Conservation (phyloP, 1,139 yeast species). For the Magnusiomyces suaveolens region DNA sequence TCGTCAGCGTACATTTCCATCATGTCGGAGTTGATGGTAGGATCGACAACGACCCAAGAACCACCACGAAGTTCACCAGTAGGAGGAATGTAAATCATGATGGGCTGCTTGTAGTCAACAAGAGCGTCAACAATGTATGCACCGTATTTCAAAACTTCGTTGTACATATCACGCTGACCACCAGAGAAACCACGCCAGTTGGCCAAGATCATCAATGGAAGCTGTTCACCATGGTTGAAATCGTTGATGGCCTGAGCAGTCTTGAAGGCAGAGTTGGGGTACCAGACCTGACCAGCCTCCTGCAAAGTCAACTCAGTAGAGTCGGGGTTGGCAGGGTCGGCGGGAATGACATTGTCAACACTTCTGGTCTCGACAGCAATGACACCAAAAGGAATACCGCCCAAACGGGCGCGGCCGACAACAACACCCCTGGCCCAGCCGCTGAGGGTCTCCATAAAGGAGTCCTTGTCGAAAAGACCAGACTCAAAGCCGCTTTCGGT, state of each 20-base stretch:
- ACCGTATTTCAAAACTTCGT: constrained; percentile 94
- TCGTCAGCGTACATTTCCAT: constrained; percentile 99
- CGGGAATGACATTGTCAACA: constrained; percentile 83
- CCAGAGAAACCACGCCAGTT: constrained; percentile 99
- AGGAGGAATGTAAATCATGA: constrained; percentile 94
- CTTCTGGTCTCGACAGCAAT: constrained; percentile 90
- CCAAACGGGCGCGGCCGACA: constrained; percentile 96
- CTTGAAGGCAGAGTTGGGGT: constrained; percentile 97
- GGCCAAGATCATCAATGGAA: constrained; percentile 93
- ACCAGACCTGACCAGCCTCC: constrained; percentile 99
- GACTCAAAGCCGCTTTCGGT: constrained; percentile 62
- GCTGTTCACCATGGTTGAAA: constrained; percentile 94
- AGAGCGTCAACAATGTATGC: constrained; percentile 94
- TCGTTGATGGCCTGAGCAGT: constrained; percentile 97
- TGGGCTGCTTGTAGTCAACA: constrained; percentile 92
- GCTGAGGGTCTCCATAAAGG: constrained; percentile 93
- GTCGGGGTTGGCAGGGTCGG: constrained; percentile 96
- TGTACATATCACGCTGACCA: constrained; percentile 99
- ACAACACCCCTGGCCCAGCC: constrained; percentile 99
- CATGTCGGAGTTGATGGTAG: constrained; percentile 90
- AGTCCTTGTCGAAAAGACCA: constrained; percentile 84
- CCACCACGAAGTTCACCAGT: constrained; percentile 98
- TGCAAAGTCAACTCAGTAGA: constrained; percentile 80
- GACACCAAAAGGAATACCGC: constrained; percentile 97
- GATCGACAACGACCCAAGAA: constrained; percentile 99